Conservation (phyloP, 768 basidiomycete genomes). For the Mycena latifolia region DNA sequence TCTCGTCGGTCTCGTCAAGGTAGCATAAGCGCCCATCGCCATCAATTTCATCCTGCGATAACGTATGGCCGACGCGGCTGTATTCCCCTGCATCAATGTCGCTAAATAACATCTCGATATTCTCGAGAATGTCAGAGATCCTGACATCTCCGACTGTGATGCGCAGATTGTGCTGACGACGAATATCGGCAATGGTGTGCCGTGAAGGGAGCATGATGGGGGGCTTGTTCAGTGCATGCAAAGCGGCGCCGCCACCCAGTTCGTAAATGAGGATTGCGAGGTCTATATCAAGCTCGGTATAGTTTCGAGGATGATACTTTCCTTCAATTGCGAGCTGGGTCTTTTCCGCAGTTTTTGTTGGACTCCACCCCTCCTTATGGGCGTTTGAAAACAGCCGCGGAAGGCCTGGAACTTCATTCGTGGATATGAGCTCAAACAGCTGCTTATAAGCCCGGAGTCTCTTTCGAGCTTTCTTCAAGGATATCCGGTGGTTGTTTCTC, state of each 20-base stretch:
- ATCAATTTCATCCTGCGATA: constrained; percentile 45
- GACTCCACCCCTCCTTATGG: constrained; percentile 11
- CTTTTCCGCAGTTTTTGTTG: background rate
- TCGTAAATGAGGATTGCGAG: constrained; percentile 43
- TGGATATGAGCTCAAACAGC: background rate
- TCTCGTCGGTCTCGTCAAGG: constrained; percentile 37
- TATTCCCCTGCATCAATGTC: constrained; percentile 30
- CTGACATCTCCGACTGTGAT: constrained; percentile 29
- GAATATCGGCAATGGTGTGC: constrained; percentile 32
- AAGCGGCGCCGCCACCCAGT: constrained; percentile 43
- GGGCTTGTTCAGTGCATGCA: constrained; percentile 45
- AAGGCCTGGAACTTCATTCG: constrained; percentile 1
- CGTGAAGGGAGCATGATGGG: constrained; percentile 39
- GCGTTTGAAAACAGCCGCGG: constrained; percentile 3
- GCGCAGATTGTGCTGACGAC: constrained; percentile 28
- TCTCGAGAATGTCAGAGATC: background rate
- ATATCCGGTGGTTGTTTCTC: background rate
- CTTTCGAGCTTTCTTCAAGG: constrained; percentile 19
- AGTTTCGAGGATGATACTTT: constrained; percentile 39
- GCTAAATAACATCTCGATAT: constrained; percentile 9
- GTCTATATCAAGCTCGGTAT: constrained; percentile 39
- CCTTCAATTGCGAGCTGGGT: constrained; percentile 20
- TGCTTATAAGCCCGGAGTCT: background rate
- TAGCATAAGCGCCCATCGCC: constrained; percentile 41
- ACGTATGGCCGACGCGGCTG: constrained; percentile 26